Percentiles rank a stretch among this genome's conserved stretches.
Evolutionary conservation across 176 grass and related monocot genomes (phyloP).

Genomic region (Poa pratensis): DNA sequence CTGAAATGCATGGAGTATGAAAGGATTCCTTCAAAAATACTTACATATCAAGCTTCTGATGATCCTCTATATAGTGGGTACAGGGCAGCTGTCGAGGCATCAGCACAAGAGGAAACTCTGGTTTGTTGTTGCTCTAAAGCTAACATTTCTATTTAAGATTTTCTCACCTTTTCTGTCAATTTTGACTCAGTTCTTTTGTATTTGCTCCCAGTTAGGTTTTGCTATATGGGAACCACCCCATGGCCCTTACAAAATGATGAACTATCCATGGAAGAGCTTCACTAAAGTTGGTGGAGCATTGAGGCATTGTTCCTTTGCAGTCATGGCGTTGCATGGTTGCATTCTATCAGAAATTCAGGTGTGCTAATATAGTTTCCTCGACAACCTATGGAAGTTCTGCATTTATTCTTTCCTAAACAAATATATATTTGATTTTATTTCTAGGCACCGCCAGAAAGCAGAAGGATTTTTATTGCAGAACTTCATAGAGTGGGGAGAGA

Average conservation of each 20-base stretch:
- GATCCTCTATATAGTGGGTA: conserved; percentile 94
- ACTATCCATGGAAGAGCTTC: conserved; percentile 89
- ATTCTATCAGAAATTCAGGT: conserved; percentile 99
- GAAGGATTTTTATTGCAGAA: conserved; percentile 71
- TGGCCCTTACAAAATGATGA: conserved; percentile 78
- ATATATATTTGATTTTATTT: conserved; percentile 27
- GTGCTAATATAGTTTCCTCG: conserved; percentile 20
- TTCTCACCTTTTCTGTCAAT: conserved; percentile 18
- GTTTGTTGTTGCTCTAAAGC: conserved; percentile 50
- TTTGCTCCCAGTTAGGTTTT: conserved; percentile 78
- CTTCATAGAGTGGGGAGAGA: conserved; percentile 76
- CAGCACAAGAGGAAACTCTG: conserved; percentile 80
- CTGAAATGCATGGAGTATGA: conserved; percentile 93
- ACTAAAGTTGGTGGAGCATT: conserved; percentile 89
- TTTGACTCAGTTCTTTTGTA: conserved; percentile 26
- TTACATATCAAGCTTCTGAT: conserved; percentile 91
- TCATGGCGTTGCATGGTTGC: conserved; percentile 99
- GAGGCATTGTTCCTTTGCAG: conserved; percentile 87
- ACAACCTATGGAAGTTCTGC: conserved; percentile 10
- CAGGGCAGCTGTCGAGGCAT: conserved; percentile 81
- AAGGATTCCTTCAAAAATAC: conserved; percentile 93
- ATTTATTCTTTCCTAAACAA: conserved; percentile 14
- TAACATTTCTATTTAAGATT: conserved; percentile 25
- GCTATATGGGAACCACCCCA: conserved; percentile 96
- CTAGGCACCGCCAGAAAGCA: conserved; percentile 87